Conservation (phyloP, 768 basidiomycete genomes). For the Galerina marginata region DNA sequence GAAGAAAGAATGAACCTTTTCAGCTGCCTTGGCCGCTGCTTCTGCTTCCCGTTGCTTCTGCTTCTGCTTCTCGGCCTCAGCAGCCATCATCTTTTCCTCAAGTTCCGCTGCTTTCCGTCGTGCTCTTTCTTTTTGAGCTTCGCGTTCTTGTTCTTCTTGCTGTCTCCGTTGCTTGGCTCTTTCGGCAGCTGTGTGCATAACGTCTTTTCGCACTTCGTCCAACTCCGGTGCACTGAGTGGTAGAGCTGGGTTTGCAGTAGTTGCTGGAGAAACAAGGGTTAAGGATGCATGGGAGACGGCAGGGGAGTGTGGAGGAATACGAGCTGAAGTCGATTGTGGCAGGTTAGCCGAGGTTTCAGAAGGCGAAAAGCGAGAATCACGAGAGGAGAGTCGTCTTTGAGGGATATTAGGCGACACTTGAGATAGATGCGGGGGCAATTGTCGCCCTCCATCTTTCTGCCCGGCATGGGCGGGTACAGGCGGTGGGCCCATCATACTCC, state of each 20-base stretch:
- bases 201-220: constrained; percentile 71
- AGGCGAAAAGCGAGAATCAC: constrained; percentile 46
- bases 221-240: constrained; percentile 50
- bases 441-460: constrained; percentile 49
- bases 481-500: constrained; percentile 58
- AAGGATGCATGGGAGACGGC: constrained; percentile 47
- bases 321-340: constrained; percentile 29
- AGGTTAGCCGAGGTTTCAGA: constrained; percentile 37
- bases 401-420: constrained; percentile 36
- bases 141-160: constrained; percentile 83
- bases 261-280: constrained; percentile 40
- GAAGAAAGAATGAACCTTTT: constrained; percentile 11
- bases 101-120: constrained; percentile 78
- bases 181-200: constrained; percentile 87
- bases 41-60: constrained; percentile 30
- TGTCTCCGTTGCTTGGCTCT: constrained; percentile 80
- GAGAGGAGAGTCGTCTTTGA: constrained; percentile 45
- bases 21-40: constrained; percentile 14
- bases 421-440: constrained; percentile 63
- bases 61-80: constrained; percentile 44
- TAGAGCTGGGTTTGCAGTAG: constrained; percentile 31
- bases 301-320: constrained; percentile 49
- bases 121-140: constrained; percentile 81
- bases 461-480: constrained; percentile 46
- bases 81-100: constrained; percentile 66